Conservation (phyloP, 2,329 filamentous ascomycete genomes). For the Fusarium sp. region DNA sequence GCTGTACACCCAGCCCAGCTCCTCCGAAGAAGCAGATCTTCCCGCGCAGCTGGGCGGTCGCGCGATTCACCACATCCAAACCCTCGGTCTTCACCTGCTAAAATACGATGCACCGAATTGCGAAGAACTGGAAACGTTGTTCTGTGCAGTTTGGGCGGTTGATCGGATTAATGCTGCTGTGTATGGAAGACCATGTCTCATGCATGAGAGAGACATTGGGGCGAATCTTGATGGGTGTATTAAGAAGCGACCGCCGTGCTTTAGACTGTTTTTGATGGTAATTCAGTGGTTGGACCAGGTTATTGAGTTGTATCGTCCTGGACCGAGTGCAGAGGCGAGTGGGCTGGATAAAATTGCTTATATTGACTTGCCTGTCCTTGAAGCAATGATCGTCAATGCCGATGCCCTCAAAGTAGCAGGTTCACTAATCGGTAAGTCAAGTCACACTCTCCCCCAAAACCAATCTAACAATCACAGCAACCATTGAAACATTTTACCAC, state of each 20-base stretch:
- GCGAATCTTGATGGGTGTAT: slow-evolving; percentile 65
- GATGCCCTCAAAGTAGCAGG: slow-evolving; percentile 64
- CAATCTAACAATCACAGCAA: slow-evolving; percentile 57
- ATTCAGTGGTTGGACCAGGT: slow-evolving; percentile 69
- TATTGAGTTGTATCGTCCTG: slow-evolving; percentile 70
- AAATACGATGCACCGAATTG: slow-evolving; percentile 55
- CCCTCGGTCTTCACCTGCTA: slow-evolving; percentile 66
- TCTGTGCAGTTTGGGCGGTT: slow-evolving; percentile 71
- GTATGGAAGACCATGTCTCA: slow-evolving; percentile 69
- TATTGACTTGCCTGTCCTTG: slow-evolving; percentile 68
- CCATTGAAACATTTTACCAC: slow-evolving; percentile 73
- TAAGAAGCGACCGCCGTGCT: slow-evolving; percentile 63
- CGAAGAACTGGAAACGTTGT: slow-evolving; percentile 62
- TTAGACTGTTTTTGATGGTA: slow-evolving; percentile 68
- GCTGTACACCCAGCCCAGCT: slow-evolving; percentile 69
- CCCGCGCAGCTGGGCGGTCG: slow-evolving; percentile 65
- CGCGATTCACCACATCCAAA: slow-evolving; percentile 69
- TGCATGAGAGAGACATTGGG: slow-evolving; percentile 71
- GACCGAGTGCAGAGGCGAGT: slow-evolving; percentile 56
- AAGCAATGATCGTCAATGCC: slow-evolving; percentile 68
- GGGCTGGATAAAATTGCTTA: slow-evolving; percentile 59
- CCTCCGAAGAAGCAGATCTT: slow-evolving; percentile 65
- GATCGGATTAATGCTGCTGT: slow-evolving; percentile 70
- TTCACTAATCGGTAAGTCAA: slow-evolving; percentile 61
- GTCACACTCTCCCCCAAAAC: accelerated